Conservation (phyloP, 768 basidiomycete species). For the Royoungia palumana region DNA sequence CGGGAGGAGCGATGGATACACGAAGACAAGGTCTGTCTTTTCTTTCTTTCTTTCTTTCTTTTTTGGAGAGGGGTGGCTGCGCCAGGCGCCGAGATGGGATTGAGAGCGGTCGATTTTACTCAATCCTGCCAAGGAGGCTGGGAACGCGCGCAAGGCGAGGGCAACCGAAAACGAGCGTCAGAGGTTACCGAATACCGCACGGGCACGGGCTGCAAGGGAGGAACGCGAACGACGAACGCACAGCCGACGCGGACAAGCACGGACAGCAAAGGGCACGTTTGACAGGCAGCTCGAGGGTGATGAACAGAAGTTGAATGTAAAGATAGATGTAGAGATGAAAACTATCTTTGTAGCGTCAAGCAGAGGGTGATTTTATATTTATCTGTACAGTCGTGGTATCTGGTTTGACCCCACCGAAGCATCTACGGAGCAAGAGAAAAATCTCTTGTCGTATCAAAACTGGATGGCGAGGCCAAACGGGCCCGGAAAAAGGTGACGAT, state of each 20-base stretch:
- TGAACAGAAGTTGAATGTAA: constrained; percentile 77
- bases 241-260: constrained; percentile 76
- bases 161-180: constrained; percentile 84
- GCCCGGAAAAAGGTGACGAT: constrained; percentile 43
- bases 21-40: constrained; percentile 75
- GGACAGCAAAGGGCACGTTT: constrained; percentile 93
- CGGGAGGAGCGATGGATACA: constrained; percentile 86
- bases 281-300: constrained; percentile 90
- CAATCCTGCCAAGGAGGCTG: constrained; percentile 75
- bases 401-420: constrained; percentile 86
- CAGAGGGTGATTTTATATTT: constrained; percentile 65
- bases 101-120: constrained; percentile 54
- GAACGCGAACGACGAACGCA: constrained; percentile 54
- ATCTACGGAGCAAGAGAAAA: constrained; percentile 63
- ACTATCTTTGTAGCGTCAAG: constrained; percentile 86
- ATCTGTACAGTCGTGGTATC: not conserved
- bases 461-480: constrained; percentile 69
- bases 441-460: constrained; percentile 72
- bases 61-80: no score
- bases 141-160: constrained; percentile 75
- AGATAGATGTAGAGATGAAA: no score
- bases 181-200: constrained; percentile 65
- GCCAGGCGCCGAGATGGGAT: not conserved
- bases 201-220: constrained; percentile 40
- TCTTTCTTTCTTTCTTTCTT: not conserved